Base-by-base conservation (phyloP, 768 basidiomycete species). In the Leccinum barrowsii region DNA sequence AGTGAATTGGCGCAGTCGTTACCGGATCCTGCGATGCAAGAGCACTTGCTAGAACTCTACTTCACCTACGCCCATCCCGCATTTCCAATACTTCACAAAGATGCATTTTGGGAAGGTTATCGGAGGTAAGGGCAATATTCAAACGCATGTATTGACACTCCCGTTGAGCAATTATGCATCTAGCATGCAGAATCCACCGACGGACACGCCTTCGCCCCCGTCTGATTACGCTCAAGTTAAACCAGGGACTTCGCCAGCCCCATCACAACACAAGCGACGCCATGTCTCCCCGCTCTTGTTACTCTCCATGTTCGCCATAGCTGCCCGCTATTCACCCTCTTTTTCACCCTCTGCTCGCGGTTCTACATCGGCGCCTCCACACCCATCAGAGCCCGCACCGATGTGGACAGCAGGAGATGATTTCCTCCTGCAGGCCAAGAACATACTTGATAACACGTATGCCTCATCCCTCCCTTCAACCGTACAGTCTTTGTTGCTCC, bases 321-420 rank as follows among this genome's bases (percentile, higher is more conserved):
- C 92, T 2, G 85, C 91, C 2, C 86, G 93, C 15, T 91, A 90
- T 70, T 77, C 81, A 4, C 54, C 73, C 0, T 61, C 63, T 0
- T 72, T 67, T 5, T 59, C 63, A 52, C 68, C 61, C 5, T 64
- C 69, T 3, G 55, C 74, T 57, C 28, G 66, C 73, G 59, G 74
- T 68, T 63, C 64, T 65, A 51, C 70, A 59, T 19, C 69, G 63
- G 13, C 75, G 69, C 62, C 66, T 13, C 66, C 67, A 2, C 70
- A 72, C 5, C 81, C 82, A 3, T 64, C 78, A 1, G 78, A 82
- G 60, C 75, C 77, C 22, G 68, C 78, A 17, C 70, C 75, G n/a
- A 92, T 93, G 89, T 93, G 91, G 90, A 76, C 78, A 8, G 89
- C 89, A 0, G 91, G 91, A 7, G 89, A 92, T 68, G 75, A 81